A percentile compares a stretch with the other conserved stretches of the same genome.
Evolutionary conservation across 768 basidiomycete genomes (phyloP).

Genomic region (Strobilomyces echinocephalus): DNA sequence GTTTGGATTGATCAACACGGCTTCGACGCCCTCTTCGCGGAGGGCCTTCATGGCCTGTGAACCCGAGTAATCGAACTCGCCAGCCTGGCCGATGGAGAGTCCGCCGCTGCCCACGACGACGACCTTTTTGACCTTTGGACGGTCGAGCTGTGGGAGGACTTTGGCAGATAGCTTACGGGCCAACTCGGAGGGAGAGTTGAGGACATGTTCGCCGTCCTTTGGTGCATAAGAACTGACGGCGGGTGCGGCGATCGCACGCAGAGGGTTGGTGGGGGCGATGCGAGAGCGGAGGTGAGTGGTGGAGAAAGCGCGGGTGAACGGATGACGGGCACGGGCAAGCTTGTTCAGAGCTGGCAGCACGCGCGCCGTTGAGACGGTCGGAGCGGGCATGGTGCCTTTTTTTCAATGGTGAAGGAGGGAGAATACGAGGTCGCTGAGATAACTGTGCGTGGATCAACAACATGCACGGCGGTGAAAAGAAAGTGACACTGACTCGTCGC

Average conservation of each 20-base stretch:
- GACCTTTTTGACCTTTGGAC: constrained; percentile 91
- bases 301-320: constrained; percentile 47
- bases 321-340: constrained; percentile 19
- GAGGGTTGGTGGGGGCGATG: constrained; percentile 45
- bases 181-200: constrained; percentile 92
- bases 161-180: constrained; percentile 91
- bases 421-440: constrained; percentile 31
- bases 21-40: constrained; percentile 89
- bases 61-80: constrained; percentile 99
- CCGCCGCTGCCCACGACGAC: constrained; percentile 96
- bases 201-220: constrained; percentile 65
- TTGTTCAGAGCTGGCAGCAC: constrained; percentile 13
- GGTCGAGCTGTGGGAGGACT: constrained; percentile 86
- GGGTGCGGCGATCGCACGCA: constrained; percentile 67
- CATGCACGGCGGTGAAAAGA: not conserved
- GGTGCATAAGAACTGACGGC: constrained; percentile 67
- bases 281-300: constrained; percentile 35
- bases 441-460: constrained; percentile 13
- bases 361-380: not conserved
- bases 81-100: constrained; percentile 95
- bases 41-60: constrained; percentile 98
- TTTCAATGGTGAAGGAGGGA: constrained; percentile 21
- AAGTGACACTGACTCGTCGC: constrained; percentile 29
- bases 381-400: constrained; percentile 12
- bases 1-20: constrained; percentile 96